Conservation (phyloP, 1,284 basidiomycete species). For the Irpex lacteus region DNA sequence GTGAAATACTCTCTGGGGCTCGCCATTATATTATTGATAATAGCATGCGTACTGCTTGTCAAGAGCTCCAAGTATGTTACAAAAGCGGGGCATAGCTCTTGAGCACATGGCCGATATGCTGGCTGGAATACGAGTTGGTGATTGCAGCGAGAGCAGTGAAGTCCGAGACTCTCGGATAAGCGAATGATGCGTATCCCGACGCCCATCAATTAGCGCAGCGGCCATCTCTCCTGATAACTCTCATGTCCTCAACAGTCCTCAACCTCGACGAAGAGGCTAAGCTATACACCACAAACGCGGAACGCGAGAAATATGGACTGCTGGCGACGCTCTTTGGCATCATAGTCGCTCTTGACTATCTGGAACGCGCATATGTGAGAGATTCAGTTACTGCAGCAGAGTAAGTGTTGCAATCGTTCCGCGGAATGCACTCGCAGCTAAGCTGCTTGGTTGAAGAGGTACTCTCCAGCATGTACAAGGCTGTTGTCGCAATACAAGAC, state of each 20-base stretch:
- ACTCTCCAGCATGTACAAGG: slow-evolving; percentile 92
- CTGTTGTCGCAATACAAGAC: slow-evolving; percentile 96
- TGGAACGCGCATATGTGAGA: slow-evolving; percentile 94
- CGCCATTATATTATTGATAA: background rate
- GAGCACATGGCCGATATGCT: no score
- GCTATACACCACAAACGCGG: slow-evolving; percentile 84
- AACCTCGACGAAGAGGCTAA: slow-evolving; percentile 90
- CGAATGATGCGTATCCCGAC: background rate
- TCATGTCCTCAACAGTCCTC: slow-evolving; percentile 28
- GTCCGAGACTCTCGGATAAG: background rate
- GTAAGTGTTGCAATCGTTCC: slow-evolving; percentile 47
- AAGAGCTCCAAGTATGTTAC: no score
- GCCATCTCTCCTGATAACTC: background rate
- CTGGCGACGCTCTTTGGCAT: slow-evolving; percentile 91
- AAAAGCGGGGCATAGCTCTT: no score
- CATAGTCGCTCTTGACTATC: slow-evolving; percentile 89
- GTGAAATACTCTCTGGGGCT: background rate
- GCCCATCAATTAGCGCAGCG: no score
- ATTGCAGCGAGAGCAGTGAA: no score
- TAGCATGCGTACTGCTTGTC: no score
- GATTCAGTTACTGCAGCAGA: slow-evolving; percentile 89
- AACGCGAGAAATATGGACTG: slow-evolving; percentile 88
- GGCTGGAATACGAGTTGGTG: no score
- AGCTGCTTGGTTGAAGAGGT: slow-evolving; percentile 58
- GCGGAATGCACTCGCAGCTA: slow-evolving; percentile 14